Base-by-base conservation (phyloP, 2,329 filamentous ascomycete genomes). In the Albifimbria verrucaria region DNA sequence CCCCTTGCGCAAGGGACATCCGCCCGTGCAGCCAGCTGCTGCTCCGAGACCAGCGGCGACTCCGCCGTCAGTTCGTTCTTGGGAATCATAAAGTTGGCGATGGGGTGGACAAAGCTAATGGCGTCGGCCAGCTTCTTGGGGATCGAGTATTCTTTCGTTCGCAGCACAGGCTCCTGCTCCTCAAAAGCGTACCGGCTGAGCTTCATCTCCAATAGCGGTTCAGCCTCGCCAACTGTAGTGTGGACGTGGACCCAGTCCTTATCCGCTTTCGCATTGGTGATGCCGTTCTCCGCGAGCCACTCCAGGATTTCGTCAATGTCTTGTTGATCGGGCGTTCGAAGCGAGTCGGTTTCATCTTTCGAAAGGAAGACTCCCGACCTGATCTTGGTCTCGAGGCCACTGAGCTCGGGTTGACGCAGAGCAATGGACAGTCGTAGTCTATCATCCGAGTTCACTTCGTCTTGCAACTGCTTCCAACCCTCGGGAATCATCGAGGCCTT, bases 81-180 rank as follows among this genome's bases (percentile, higher is more conserved):
- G 2, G 76, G 76, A 3, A 68, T 65, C 72, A 79, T 75, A 52
- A 81, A 81, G 65, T 80, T 76, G 52, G 70, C 66, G 42, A 80
- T 62, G 0, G 78, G 78, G 41, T 77, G 72, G 24, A 81, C 66
- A 55, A 80, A 80, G 50, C 69, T 70, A 50, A 81, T 69, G 52
- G 68, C 61, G 2, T 63, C 58, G 2, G 64, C 59, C 5, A 81
- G 65, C 4, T 62, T 55, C 4, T 66, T 66, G 0, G 78, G 77
- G 2, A 80, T 63, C 2, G 68, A 68, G 57, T 81, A 80, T 18
- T 72, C 65, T 11, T 62, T 69, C 3, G 77, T 72, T 12, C 78
- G 72, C 3, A 80, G 64, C 3, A 78, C 69, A 1, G 71, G 65
- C 4, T 59, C 54, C 41, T 67, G 61, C 32, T 63, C 63, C 4